phyloP scores from a whole-genome alignment of 768 basidiomycete species.

The Cyclocybe cylindracea region DNA sequence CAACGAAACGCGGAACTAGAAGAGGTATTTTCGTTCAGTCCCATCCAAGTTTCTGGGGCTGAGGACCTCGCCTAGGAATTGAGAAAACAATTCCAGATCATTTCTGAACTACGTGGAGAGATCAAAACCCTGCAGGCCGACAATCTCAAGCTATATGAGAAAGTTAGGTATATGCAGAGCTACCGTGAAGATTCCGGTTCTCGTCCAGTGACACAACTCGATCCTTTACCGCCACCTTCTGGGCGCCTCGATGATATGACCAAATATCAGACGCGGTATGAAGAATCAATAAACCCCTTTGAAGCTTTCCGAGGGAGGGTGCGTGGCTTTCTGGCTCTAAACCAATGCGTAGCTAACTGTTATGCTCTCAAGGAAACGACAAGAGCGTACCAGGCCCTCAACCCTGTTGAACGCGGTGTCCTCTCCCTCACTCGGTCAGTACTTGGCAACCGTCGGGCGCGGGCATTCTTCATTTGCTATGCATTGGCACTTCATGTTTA shows the following conservation, averaged over 20 bases:
- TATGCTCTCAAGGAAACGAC: slow-evolving; percentile 74
- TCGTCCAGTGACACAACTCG: slow-evolving; percentile 64
- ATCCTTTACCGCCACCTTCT: slow-evolving; percentile 57
- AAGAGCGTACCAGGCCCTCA: slow-evolving; percentile 88
- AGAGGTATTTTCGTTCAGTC: slow-evolving; percentile 56
- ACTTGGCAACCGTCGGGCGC: slow-evolving; percentile 86
- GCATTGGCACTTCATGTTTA: slow-evolving; percentile 79
- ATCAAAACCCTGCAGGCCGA: slow-evolving; percentile 91
- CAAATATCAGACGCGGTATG: slow-evolving; percentile 89
- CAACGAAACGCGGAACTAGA: slow-evolving; percentile 97
- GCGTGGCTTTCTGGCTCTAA: slow-evolving; percentile 32
- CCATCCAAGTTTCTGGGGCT: slow-evolving; percentile 2
- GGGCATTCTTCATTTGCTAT: slow-evolving; percentile 88
- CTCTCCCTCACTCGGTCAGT: slow-evolving; percentile 84
- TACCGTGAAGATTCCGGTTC: slow-evolving; percentile 77
- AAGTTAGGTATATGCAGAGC: slow-evolving; percentile 98
- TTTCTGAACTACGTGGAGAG: slow-evolving; percentile 91
- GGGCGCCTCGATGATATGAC: slow-evolving; percentile 71
- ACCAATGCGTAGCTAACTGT: neutral
- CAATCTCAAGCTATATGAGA: slow-evolving; percentile 97
- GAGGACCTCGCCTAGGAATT: slow-evolving; percentile 64
- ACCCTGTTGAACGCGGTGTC: slow-evolving; percentile 88
- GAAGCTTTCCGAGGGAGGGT: slow-evolving; percentile 96
- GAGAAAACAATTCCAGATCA: slow-evolving; percentile 91
- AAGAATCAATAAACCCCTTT: slow-evolving; percentile 98